These are phyloP conservation scores for Paramecium biaurelia DNA, from an alignment of 73 alveolate genomes.

Conservation along the genomic window DNA sequence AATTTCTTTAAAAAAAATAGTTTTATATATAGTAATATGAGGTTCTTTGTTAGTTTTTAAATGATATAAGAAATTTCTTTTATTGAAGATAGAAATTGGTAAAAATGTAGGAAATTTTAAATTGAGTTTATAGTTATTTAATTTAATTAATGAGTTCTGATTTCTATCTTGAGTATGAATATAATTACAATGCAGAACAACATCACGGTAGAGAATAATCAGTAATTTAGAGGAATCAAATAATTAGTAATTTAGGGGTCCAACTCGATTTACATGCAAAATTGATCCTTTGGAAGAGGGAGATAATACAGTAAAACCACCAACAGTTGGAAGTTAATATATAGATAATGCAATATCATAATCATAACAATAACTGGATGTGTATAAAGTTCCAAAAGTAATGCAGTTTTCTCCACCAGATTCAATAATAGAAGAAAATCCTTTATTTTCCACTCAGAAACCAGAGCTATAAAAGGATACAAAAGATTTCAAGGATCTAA, in stretches of 20 bases:
- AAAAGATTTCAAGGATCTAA: background rate
- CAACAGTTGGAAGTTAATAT: constrained; percentile 13
- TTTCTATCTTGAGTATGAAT: background rate
- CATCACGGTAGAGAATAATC: background rate
- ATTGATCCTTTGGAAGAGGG: constrained; percentile 3
- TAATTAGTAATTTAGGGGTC: background rate
- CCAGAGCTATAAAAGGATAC: background rate
- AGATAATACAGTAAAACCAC: background rate
- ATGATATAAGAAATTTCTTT: background rate
- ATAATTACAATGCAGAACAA: background rate
- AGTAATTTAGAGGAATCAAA: background rate
- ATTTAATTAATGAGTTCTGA: constrained; percentile 2
- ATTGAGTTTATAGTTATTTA: background rate
- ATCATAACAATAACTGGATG: background rate
- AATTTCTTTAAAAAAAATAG: no score
- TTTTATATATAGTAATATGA: no score
- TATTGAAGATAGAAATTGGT: background rate
- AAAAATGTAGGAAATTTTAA: background rate
- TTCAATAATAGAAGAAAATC: background rate
- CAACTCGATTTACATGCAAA: background rate
- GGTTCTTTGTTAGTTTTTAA: no score
- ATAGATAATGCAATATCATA: background rate
- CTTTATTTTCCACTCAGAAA: background rate
- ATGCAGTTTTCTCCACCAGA: background rate
- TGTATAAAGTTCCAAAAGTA: background rate